Base-by-base conservation (phyloP, 768 basidiomycete genomes). In the Russula virescens region DNA sequence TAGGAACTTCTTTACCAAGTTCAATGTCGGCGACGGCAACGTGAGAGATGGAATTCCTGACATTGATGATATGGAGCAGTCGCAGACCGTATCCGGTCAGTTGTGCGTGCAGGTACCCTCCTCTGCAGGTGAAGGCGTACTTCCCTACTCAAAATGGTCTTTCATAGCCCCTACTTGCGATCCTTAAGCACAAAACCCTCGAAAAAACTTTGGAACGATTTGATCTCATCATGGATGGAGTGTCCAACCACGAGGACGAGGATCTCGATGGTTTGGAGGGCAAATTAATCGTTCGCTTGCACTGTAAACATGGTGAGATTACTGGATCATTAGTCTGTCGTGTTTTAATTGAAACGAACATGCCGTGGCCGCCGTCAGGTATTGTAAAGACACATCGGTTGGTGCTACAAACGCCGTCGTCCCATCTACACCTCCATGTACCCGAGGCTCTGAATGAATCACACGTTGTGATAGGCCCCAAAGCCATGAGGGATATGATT, bases 301-400 rank as follows among this genome's bases (percentile, higher is more conserved):
- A 89, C 68, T 94, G 91, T 73, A 92, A 93, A 77, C 88, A 92
- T 67, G 91, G 91, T 89, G 71, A 65, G 75, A 65, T 55, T 34
- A 18, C 46, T 53, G 21, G 28, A 45, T 48, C 64, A 18, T 47
- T 60, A 61, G 40, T 46, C 31, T 34, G 14, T 34, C 43, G 21
- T 25, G n/a, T 38, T 34, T 18, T 63, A 48, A 60, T 58, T 60
- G 62, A 59, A 43, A 35, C 42, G 31, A 46, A 46, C 38, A 40
- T 46, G n/a, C 35, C 34, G 53, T 43, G 21, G 18, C 21, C 34
- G 26, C 35, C 49, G 40, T 9, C 56, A 93, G 91, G 89, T 47
- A 85, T 93, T 58, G 75, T 88, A 14, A 93, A 92, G 74, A 94
- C 91, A 0, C 91, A 94, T 73, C 81, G 85, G 19, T 74, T 93